Evolutionary conservation across 768 basidiomycete genomes (phyloP).

Genomic region (Pleurotus pulmonarius): DNA sequence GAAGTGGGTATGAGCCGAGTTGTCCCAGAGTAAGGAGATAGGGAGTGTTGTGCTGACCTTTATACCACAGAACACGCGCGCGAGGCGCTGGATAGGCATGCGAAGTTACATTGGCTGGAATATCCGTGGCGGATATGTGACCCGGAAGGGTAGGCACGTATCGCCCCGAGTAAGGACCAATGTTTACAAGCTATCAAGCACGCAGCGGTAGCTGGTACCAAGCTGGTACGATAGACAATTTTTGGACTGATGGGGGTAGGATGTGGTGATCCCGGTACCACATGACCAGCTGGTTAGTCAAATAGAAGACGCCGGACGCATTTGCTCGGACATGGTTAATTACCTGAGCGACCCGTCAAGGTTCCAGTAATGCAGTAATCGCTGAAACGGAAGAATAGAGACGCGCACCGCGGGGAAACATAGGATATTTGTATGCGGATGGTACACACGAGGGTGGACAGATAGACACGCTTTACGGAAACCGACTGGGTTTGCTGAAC

Average conservation of each 20-base stretch:
- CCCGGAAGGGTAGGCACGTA: neutral
- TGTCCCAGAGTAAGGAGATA: neutral
- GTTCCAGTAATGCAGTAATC: neutral
- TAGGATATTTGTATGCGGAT: conserved; percentile 4
- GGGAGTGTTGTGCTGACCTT: neutral
- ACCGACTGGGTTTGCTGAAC: neutral
- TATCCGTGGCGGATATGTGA: neutral
- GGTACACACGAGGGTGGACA: neutral
- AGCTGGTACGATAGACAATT: conserved; percentile 3
- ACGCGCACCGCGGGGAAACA: neutral
- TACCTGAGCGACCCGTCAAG: conserved; percentile 1
- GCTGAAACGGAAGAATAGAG: conserved; percentile 1
- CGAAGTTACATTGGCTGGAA: neutral
- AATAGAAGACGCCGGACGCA: neutral
- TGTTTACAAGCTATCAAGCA: neutral
- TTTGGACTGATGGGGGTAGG: conserved; percentile 3
- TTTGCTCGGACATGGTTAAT: conserved; percentile 7
- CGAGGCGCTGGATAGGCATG: neutral
- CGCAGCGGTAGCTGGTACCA: neutral
- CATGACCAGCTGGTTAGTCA: conserved; percentile 5
- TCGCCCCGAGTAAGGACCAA: conserved; percentile 1
- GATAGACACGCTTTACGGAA: conserved; percentile 2
- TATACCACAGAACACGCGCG: neutral
- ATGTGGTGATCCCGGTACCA: neutral
- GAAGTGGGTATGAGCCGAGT: neutral